phyloP scores from a whole-genome alignment of 192 early-diverging fungal species.

The Backusella luteola region DNA sequence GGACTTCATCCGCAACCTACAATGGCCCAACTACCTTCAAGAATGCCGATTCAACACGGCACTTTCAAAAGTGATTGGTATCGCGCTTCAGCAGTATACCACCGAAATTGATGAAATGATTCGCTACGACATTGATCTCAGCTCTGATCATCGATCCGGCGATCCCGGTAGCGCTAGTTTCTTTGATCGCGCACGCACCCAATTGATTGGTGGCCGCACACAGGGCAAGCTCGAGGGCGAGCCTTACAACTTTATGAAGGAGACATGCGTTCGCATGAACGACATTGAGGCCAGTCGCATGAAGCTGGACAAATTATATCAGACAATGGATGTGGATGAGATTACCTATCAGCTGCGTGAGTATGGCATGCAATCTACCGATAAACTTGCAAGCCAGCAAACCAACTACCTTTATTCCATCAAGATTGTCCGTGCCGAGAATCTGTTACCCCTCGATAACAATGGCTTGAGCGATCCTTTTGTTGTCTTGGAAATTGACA shows the following conservation, averaged over 20 bases:
- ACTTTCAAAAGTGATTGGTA: conserved; percentile 64
- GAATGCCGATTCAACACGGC: conserved; percentile 60
- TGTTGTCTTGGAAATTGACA: conserved; percentile 57
- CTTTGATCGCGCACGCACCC: conserved; percentile 25
- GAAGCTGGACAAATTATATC: conserved; percentile 53
- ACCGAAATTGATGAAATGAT: conserved; percentile 48
- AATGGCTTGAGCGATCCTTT: conserved; percentile 64
- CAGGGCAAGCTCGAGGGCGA: conserved; percentile 14
- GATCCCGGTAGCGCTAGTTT: not conserved
- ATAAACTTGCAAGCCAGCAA: conserved; percentile 24
- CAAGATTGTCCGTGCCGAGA: conserved; percentile 66
- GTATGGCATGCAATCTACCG: conserved; percentile 8
- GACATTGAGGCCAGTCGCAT: conserved; percentile 54
- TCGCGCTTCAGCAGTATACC: conserved; percentile 64
- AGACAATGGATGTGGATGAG: conserved; percentile 56
- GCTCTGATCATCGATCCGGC: not conserved
- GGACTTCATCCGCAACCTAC: conserved; percentile 65
- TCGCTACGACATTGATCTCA: conserved; percentile 40
- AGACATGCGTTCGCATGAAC: conserved; percentile 56
- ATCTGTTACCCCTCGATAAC: conserved; percentile 58
- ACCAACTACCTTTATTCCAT: conserved; percentile 60
- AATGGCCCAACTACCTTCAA: conserved; percentile 61
- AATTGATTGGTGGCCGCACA: conserved; percentile 19
- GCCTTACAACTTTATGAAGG: conserved; percentile 47
- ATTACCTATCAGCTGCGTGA: conserved; percentile 44